Evolutionary conservation across 345 rosid species (phyloP), one percentile per base, ranked within the genome.

Genomic region (Excoecaria cochinchinensis): DNA sequence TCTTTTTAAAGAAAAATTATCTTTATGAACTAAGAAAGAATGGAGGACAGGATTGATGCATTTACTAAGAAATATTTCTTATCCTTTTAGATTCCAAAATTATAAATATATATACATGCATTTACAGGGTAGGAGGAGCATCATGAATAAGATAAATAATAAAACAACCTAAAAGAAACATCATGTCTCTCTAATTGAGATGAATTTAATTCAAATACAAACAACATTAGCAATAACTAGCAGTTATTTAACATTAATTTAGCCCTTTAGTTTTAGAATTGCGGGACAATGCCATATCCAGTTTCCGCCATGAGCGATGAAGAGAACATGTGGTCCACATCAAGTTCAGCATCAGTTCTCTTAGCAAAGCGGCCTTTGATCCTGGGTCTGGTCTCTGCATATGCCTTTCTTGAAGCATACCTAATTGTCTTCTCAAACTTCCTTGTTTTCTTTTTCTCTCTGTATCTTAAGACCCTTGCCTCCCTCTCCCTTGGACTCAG

Each of bases 381-480:
- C 46, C 99, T 80, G 11, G 98, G 99, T 69, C 99, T 87, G 59
- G 89, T 88, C 80, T 95, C 99, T 52, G 98, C 99, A 59, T 95
- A 93, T 5, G 99, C 98, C 83, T 95, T 93, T 81, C 99, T 88
- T 14, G 98, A 95, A 50, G 99, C 99, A 82, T 95, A 93, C 87
- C 99, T 84, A 72, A 93, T 95, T 16, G 99, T 95, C 85, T 95
- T 95, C 83, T 89, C 95, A 24, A 95, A 95, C 77, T 89, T 95
- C 71, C 99, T 84, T 0, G 82, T 82, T 87, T 95, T 95, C 91
- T 89, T 95, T 80, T 95, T 94, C 85, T 94, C 98, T 82, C 90
- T 94, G 89, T 94, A 94, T 74, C 98, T 89, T 19, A 91, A 67
- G 39, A 95, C 99, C 69, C 93, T 91, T 47, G 99, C 98, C 71